phyloP scores from a whole-genome alignment of 2,329 filamentous ascomycete species.

The Nigrospora oryzae region DNA sequence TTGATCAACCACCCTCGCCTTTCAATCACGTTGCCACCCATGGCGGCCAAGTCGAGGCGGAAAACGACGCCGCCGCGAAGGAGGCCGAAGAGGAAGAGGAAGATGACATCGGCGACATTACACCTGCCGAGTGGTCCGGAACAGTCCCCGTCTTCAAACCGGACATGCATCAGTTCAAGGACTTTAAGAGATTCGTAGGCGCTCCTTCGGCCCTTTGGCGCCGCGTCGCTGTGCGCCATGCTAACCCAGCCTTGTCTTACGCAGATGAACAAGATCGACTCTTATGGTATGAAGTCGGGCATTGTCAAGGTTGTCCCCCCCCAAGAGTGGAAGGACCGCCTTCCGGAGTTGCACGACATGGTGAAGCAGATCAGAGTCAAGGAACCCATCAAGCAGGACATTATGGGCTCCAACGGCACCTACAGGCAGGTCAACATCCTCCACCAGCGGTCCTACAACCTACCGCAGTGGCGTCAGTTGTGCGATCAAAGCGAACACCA shows the following conservation, averaged over 20 bases:
- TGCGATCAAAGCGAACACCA: constrained; percentile 95
- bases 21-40: neutral
- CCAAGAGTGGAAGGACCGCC: constrained; percentile 79
- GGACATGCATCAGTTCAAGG: constrained; percentile 88
- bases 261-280: constrained; percentile 74
- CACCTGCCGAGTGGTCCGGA: constrained; percentile 84
- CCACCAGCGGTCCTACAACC: constrained; percentile 90
- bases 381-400: constrained; percentile 97
- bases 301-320: constrained; percentile 96
- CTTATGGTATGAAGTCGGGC: constrained; percentile 93
- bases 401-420: constrained; percentile 88
- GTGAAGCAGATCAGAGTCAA: constrained; percentile 90
- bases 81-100: constrained; percentile 4
- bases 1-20: neutral
- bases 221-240: neutral
- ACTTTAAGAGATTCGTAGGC: constrained; percentile 82
- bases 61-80: neutral
- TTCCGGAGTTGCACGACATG: constrained; percentile 72
- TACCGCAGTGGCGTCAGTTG: constrained; percentile 90
- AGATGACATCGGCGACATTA: constrained; percentile 64
- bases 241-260: constrained; percentile 15
- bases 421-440: constrained; percentile 97
- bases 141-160: constrained; percentile 91
- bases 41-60: constrained; percentile 5
- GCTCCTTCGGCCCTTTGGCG: constrained; percentile 6